Evolutionary conservation across 345 rosid species (phyloP).

Genomic region (Camelina sativa): DNA sequence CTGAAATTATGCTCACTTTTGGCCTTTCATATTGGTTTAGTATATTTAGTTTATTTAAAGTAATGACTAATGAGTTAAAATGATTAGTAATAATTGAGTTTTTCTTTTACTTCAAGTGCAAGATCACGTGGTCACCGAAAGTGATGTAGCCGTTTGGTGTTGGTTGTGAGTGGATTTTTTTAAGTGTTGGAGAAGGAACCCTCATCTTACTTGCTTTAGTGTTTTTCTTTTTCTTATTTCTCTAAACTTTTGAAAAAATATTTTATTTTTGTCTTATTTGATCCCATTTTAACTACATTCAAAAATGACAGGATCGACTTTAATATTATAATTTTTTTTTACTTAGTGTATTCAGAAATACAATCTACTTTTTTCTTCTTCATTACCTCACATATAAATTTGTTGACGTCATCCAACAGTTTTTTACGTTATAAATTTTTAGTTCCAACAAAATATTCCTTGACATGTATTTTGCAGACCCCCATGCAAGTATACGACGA

Average conservation of each 20-base stretch:
- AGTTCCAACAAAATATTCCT: not conserved
- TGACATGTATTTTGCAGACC: not conserved
- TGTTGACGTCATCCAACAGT: not conserved
- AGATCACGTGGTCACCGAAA: constrained; percentile 36
- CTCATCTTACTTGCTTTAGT: constrained; percentile 34
- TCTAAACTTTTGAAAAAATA: not conserved
- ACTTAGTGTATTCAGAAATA: not conserved
- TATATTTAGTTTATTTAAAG: no score
- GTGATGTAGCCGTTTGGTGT: constrained; percentile 41
- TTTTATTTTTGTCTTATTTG: constrained; percentile 40
- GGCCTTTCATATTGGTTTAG: not conserved
- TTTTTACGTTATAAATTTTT: not conserved
- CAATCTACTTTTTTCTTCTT: not conserved
- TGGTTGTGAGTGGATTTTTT: constrained; percentile 45
- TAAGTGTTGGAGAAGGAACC: constrained; percentile 43
- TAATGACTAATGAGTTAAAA: constrained; percentile 6
- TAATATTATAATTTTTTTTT: not conserved
- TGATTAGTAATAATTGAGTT: constrained; percentile 38
- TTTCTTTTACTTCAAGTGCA: constrained; percentile 47
- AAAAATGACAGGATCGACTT: constrained; percentile 12
- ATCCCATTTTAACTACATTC: constrained; percentile 20
- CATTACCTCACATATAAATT: not conserved
- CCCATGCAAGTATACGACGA: not conserved
- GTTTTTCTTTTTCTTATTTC: not conserved
- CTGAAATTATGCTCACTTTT: not conserved